phyloP scores from a whole-genome alignment of 805 yeast genomes.

The Wickerhamiella hasegawae region DNA sequence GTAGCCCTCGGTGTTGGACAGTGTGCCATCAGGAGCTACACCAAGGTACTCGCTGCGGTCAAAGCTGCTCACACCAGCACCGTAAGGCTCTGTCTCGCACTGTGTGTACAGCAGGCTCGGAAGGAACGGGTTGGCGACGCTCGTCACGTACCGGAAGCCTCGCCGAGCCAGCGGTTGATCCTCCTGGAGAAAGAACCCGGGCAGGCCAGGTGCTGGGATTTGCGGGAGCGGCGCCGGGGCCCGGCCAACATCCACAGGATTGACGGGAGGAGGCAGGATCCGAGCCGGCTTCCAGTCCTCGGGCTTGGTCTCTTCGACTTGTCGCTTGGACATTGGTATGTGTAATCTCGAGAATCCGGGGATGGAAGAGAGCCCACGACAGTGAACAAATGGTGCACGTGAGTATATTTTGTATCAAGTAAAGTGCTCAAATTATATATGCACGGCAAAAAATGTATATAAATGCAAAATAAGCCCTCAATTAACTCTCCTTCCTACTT shows the following conservation, averaged over 20 bases:
- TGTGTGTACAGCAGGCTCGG: conserved; percentile 45
- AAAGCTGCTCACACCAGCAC: conserved; percentile 26
- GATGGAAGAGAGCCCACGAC: no score
- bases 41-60: background rate
- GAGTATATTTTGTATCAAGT: no score
- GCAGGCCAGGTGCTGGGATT: background rate
- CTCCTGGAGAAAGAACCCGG: conserved; percentile 24
- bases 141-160: conserved; percentile 70
- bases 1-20: conserved; percentile 62
- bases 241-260: background rate
- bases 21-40: no score
- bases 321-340: background rate
- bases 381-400: no score
- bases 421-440: no score
- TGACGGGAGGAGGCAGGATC: background rate
- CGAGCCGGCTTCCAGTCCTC: background rate
- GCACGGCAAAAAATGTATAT: no score
- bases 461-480: no score
- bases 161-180: conserved; percentile 69
- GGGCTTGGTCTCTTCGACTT: background rate
- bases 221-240: background rate
- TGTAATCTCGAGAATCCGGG: no score
- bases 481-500: no score
- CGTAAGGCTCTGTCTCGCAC: conserved; percentile 56
- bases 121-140: conserved; percentile 46